Conservation (phyloP, 2,329 filamentous ascomycete species). For the Colletotrichum sp. region DNA sequence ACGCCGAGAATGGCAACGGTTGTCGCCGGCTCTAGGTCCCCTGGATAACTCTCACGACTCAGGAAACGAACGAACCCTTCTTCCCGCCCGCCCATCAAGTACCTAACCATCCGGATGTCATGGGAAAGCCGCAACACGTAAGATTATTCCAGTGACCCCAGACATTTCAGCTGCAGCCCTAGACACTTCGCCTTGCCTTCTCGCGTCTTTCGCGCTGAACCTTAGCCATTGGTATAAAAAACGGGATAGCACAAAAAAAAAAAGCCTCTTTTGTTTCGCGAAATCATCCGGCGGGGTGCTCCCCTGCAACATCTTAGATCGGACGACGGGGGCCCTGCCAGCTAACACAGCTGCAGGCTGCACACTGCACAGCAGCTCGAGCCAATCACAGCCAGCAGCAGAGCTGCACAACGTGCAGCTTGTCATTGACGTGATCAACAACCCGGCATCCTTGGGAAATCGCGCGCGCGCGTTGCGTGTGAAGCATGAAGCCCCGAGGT, state of each 20-base stretch:
- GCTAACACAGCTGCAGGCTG: background rate
- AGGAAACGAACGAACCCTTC: background rate
- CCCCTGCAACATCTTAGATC: background rate
- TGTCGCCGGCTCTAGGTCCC: background rate
- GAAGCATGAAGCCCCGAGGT: background rate
- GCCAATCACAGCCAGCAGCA: background rate
- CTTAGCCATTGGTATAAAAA: no score
- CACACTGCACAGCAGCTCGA: background rate
- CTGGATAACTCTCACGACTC: background rate
- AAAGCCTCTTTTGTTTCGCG: background rate
- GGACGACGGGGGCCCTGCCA: background rate
- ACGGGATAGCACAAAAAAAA: background rate
- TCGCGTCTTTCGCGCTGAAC: background rate
- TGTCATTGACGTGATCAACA: slow-evolving; percentile 6
- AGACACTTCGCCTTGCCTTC: background rate
- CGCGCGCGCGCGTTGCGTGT: background rate
- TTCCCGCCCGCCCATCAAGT: background rate
- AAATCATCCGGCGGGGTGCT: background rate
- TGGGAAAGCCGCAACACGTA: background rate
- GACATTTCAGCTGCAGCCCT: background rate
- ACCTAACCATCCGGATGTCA: background rate
- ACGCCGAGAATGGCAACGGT: background rate
- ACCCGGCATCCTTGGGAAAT: background rate
- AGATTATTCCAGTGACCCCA: no score
- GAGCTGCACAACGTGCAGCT: background rate